phyloP scores from a whole-genome alignment of 225 moss, liverwort and hornwort species.

The Neckera pumila region DNA sequence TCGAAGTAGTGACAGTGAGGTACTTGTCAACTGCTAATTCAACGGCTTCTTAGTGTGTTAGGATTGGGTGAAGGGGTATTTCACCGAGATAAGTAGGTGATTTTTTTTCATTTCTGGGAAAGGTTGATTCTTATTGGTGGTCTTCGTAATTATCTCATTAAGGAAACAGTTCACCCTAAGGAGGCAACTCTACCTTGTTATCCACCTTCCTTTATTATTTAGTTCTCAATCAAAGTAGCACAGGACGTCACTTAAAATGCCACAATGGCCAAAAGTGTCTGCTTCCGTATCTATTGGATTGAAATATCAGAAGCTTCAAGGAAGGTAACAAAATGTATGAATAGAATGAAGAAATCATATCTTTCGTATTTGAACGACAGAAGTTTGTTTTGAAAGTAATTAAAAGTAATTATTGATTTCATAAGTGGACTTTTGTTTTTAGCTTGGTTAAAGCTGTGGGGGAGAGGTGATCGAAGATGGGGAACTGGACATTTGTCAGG shows the following conservation, averaged over 20 bases:
- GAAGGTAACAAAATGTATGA: not conserved
- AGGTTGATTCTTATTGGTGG: not conserved
- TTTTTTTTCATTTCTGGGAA: not conserved
- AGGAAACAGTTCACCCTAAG: not conserved
- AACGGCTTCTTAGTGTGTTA: not conserved
- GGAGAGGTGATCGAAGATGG: not conserved
- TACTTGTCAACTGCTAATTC: not conserved
- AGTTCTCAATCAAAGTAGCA: not conserved
- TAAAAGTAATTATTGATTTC: not conserved
- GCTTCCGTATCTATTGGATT: not conserved
- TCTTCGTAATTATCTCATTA: not conserved
- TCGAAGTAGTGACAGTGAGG: conserved; percentile 81
- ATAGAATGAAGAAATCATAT: not conserved
- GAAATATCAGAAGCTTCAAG: not conserved
- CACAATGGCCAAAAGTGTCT: not conserved
- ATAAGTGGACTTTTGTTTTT: not conserved
- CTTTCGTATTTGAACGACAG: not conserved
- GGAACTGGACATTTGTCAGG: not conserved
- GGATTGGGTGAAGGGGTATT: not conserved
- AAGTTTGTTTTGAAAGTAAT: not conserved
- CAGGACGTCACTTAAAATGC: not conserved
- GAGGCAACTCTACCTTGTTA: not conserved
- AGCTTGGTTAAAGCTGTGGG: not conserved
- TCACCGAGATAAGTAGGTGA: not conserved
- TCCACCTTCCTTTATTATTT: not conserved